Evolutionary conservation across 306 rosid genomes (phyloP).

Genomic region (Medicago truncatula): MtrunA17r5.0-ANR NC_053042.1:33174501-33175000

Average conservation of each 20-base stretch:
- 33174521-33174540: slow-evolving; percentile 13
- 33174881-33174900: not conserved
- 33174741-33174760: slow-evolving; percentile 53
- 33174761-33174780: slow-evolving; percentile 44
- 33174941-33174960: slow-evolving; percentile 42
- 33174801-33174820: slow-evolving; percentile 14
- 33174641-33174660: slow-evolving; percentile 52
- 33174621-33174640: slow-evolving; percentile 75
- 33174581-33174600: slow-evolving; percentile 60
- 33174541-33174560: slow-evolving; percentile 33
- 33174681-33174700: slow-evolving; percentile 41
- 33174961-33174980: slow-evolving; percentile 59
- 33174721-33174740: slow-evolving; percentile 37
- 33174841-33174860: slow-evolving; percentile 18
- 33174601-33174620: slow-evolving; percentile 59
- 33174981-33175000: slow-evolving; percentile 30
- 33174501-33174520: slow-evolving; percentile 23
- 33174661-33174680: slow-evolving; percentile 63
- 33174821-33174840: slow-evolving; percentile 36
- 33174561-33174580: slow-evolving; percentile 62
- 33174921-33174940: slow-evolving; percentile 52
- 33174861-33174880: not conserved
- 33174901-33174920: slow-evolving; percentile 6
- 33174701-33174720: slow-evolving; percentile 36
- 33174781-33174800: slow-evolving; percentile 52